Evolutionary conservation across 257 asterid species (phyloP), one percentile per base, ranked within the genome.

Genomic region (Osmanthus fragrans): DNA sequence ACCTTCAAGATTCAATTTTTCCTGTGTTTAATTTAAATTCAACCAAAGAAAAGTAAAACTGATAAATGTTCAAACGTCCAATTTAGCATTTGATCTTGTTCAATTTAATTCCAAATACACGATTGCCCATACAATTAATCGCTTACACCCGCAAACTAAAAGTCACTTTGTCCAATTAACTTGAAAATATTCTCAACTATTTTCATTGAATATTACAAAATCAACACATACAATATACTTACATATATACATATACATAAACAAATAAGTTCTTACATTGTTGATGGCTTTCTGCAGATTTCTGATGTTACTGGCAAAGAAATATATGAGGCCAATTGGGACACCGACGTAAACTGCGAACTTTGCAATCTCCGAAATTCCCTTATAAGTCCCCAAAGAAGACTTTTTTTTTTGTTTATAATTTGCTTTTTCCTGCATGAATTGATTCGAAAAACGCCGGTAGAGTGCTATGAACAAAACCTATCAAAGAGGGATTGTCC

Each of bases 311-410:
- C 88, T 88, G 84, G 98, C 94, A 77, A 89, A 92, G 87, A 94
- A 84, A 71, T 94, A 94, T 96, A 94, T 94, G 79, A 94, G 79
- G 82, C 97, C 95, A 79, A 94, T 85, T 65, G 98, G 98, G 60
- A 92, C 92, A 54, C 82, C 73, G 70, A 94, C 93, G 76, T 94
- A 94, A 1, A 89, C 89, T 19, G 94, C 97, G 70, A 94, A 92
- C 73, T 92, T 94, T 4, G 88, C 98, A n/a, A 94, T 89, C 88
- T 94, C 98, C 86, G 90, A 76, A 19, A 94, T 63, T 71, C 97
- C 98, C 76, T 94, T 94, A 0, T 95, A 90, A 9, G 97, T 92
- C 19, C 99, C 97, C 69, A 92, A 27, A 36, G 93, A 82, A 16
- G 97, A 89, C 99, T n/a, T n/a, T n/a, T 92, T 94, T 79, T 70